phyloP scores from a whole-genome alignment of 2,329 filamentous ascomycete species.

The Aspergillus aculeatinus region DNA sequence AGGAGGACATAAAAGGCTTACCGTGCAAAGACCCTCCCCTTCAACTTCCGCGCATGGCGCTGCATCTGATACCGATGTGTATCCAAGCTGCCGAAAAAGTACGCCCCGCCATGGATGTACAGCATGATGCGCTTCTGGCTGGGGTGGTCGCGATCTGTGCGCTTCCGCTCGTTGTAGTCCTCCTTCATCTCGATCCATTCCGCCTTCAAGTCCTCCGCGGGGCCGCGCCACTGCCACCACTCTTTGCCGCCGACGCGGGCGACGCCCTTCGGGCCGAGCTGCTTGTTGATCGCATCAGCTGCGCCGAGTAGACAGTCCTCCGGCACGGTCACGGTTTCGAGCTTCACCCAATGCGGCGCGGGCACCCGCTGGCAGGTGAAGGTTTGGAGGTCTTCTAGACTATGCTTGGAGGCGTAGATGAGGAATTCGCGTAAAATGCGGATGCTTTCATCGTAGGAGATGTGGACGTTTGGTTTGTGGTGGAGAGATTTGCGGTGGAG shows the following conservation, averaged over 20 bases:
- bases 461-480: conserved; percentile 81
- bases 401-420: conserved; percentile 78
- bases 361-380: conserved; percentile 94
- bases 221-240: conserved; percentile 85
- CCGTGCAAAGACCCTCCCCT: conserved; percentile 81
- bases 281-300: conserved; percentile 65
- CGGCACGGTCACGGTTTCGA: conserved; percentile 67
- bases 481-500: conserved; percentile 72
- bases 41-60: conserved; percentile 88
- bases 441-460: conserved; percentile 92
- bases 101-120: conserved; percentile 91
- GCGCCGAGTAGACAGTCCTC: conserved; percentile 63
- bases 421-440: conserved; percentile 85
- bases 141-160: conserved; percentile 45
- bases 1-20: conserved; percentile 24
- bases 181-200: conserved; percentile 97
- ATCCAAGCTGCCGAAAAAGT: conserved; percentile 93
- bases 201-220: conserved; percentile 66
- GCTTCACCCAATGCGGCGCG: conserved; percentile 80
- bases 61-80: conserved; percentile 99
- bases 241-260: conserved; percentile 73
- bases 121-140: conserved; percentile 76
- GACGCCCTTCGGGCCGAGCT: conserved; percentile 76
- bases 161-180: conserved; percentile 72
- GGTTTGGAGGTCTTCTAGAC: conserved; percentile 86